phyloP scores from a whole-genome alignment of 208 protist species.

The Wallacemonas sp. region DNA sequence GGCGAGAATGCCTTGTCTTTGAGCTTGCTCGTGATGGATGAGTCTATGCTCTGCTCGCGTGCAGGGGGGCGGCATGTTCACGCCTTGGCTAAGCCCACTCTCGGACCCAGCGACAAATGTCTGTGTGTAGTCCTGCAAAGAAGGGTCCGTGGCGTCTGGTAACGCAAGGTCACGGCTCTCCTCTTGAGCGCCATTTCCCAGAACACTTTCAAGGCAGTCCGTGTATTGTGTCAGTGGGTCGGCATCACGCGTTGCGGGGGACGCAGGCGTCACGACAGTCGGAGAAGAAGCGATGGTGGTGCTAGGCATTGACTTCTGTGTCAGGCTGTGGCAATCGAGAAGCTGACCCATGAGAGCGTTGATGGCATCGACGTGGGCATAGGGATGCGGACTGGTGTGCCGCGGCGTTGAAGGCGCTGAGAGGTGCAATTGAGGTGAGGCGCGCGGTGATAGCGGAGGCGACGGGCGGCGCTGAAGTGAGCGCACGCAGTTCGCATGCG shows the following conservation, averaged over 20 bases:
- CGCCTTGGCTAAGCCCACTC: neutral
- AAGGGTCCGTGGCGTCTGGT: too few relatives aligned
- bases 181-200: too few relatives aligned
- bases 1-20: neutral
- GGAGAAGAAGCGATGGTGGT: neutral
- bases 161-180: too few relatives aligned
- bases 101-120: neutral
- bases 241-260: neutral
- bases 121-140: neutral
- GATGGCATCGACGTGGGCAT: neutral
- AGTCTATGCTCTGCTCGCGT: neutral
- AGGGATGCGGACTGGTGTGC: neutral
- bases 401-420: neutral
- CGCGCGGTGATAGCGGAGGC: neutral
- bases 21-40: neutral
- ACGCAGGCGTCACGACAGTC: neutral
- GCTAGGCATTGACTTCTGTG: neutral
- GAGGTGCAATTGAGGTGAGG: neutral
- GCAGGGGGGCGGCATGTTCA: neutral
- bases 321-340: neutral
- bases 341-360: constrained; percentile 13
- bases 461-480: neutral
- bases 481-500: neutral
- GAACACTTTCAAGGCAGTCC: too few relatives aligned
- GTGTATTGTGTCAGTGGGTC: neutral